Percentiles rank a stretch among this genome's conserved stretches.
These are phyloP conservation scores for Candida bentonensis DNA, from an alignment of 805 yeast species.

Conservation along the genomic window DNA sequence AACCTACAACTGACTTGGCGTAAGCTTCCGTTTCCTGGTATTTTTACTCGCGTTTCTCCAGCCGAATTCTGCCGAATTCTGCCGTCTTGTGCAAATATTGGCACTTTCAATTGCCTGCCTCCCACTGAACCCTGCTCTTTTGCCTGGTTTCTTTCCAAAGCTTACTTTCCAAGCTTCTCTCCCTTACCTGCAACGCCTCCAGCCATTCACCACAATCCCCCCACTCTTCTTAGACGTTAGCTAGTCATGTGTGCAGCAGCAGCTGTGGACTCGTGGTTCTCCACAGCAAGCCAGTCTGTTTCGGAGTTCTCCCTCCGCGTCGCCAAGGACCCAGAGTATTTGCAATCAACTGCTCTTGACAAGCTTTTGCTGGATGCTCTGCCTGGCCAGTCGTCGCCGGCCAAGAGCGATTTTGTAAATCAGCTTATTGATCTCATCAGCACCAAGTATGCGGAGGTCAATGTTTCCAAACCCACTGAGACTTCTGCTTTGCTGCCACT, in stretches of 20 bases:
- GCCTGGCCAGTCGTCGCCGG: background rate
- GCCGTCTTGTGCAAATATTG: too few relatives aligned
- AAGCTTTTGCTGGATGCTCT: background rate
- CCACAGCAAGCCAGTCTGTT: background rate
- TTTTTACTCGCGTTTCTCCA: too few relatives aligned
- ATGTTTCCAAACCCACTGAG: background rate
- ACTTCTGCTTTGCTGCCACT: slow-evolving; percentile 7
- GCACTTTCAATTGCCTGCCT: too few relatives aligned
- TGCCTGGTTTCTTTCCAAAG: too few relatives aligned
- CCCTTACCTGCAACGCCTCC: too few relatives aligned
- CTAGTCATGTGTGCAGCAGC: background rate
- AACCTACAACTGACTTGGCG: too few relatives aligned
- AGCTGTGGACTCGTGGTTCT: background rate
- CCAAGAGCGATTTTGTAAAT: background rate
- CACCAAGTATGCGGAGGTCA: background rate
- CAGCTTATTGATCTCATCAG: background rate
- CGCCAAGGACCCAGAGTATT: background rate
- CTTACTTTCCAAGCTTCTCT: too few relatives aligned
- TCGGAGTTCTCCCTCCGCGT: background rate
- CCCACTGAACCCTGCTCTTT: too few relatives aligned
- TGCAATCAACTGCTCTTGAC: background rate
- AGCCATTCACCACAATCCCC: too few relatives aligned
- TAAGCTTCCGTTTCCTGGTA: too few relatives aligned
- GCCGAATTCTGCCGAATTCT: too few relatives aligned
- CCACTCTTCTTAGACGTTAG: too few relatives aligned